Conservation (phyloP, 208 protist genomes). For the Borovskyia barvae region DNA sequence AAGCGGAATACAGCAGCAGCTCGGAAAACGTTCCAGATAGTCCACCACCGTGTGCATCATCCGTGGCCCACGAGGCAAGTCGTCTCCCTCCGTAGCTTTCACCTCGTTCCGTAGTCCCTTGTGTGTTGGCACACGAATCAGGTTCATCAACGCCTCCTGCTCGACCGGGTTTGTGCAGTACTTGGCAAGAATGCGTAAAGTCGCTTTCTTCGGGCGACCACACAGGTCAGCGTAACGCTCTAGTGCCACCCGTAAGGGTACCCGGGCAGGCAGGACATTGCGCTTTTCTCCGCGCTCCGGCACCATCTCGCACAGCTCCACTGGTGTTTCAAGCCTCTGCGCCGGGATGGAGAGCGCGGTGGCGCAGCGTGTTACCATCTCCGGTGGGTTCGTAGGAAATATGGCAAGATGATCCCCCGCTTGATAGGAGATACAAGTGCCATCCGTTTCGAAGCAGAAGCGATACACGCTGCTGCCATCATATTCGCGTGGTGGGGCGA, state of each 20-base stretch:
- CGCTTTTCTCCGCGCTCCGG: slow-evolving; percentile 26
- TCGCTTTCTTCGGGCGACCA: slow-evolving; percentile 58
- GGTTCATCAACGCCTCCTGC: slow-evolving; percentile 41
- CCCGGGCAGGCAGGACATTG: slow-evolving; percentile 64
- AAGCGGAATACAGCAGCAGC: slow-evolving; percentile 54
- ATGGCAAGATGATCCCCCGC: slow-evolving; percentile 94
- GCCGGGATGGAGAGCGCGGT: slow-evolving; percentile 46
- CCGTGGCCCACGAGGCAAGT: background rate
- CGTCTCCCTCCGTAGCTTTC: background rate
- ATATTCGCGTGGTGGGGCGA: slow-evolving; percentile 32
- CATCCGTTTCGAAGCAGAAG: slow-evolving; percentile 28
- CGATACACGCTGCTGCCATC: slow-evolving; percentile 66
- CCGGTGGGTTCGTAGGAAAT: slow-evolving; percentile 77
- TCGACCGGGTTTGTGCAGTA: slow-evolving; percentile 62
- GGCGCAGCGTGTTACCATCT: slow-evolving; percentile 63
- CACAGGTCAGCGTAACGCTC: slow-evolving; percentile 80
- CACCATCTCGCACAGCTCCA: slow-evolving; percentile 45
- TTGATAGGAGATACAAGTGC: slow-evolving; percentile 75
- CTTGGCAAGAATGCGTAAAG: slow-evolving; percentile 61
- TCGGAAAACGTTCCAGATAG: slow-evolving; percentile 71
- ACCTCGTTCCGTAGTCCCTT: background rate
- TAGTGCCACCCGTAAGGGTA: slow-evolving; percentile 61
- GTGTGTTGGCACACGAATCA: slow-evolving; percentile 24
- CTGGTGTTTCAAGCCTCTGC: slow-evolving; percentile 36
- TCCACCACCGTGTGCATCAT: slow-evolving; percentile 60